phyloP scores from a whole-genome alignment of 1,139 yeast genomes.

The Taiozyma onychis region DNA sequence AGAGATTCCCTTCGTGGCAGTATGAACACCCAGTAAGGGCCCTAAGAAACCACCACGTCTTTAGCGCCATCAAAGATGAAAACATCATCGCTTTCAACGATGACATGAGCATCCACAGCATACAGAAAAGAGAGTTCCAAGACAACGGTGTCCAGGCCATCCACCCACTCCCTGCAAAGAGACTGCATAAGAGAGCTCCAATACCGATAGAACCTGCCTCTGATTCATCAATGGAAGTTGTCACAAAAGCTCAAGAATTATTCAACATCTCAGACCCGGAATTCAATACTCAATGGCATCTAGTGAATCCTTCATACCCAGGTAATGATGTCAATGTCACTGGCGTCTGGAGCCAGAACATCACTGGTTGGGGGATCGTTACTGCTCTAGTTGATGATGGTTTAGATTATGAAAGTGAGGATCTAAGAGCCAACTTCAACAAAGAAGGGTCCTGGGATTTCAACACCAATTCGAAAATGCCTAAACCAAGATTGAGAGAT shows the following conservation, averaged over 20 bases:
- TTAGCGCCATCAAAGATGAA: constrained; percentile 42
- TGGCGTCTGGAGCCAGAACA: constrained; percentile 77
- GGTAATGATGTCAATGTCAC: constrained; percentile 87
- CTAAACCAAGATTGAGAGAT: constrained; percentile 74
- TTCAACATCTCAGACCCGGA: constrained; percentile 74
- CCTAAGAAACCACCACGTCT: constrained; percentile 54
- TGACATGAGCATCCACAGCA: constrained; percentile 11
- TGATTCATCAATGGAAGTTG: constrained; percentile 44
- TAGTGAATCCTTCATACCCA: constrained; percentile 62
- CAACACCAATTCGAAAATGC: constrained; percentile 68
- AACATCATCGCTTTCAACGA: constrained; percentile 4
- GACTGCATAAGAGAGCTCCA: constrained; percentile 26
- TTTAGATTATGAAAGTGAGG: constrained; percentile 71
- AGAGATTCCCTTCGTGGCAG: constrained; percentile 34
- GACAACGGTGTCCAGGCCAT: constrained; percentile 24
- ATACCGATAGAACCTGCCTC: constrained; percentile 20
- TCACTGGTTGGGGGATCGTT: constrained; percentile 77
- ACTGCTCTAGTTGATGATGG: constrained; percentile 96
- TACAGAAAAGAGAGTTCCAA: constrained; percentile 27
- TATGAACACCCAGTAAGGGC: constrained; percentile 60
- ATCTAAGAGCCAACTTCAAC: constrained; percentile 66
- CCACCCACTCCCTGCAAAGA: constrained; percentile 18
- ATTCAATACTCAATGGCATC: constrained; percentile 85
- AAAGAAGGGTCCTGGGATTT: constrained; percentile 87
- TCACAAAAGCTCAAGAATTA: constrained; percentile 41